These are phyloP conservation scores for Adansonia grandidieri DNA, from an alignment of 441 rosid genomes.

Conservation along the genomic window DNA sequence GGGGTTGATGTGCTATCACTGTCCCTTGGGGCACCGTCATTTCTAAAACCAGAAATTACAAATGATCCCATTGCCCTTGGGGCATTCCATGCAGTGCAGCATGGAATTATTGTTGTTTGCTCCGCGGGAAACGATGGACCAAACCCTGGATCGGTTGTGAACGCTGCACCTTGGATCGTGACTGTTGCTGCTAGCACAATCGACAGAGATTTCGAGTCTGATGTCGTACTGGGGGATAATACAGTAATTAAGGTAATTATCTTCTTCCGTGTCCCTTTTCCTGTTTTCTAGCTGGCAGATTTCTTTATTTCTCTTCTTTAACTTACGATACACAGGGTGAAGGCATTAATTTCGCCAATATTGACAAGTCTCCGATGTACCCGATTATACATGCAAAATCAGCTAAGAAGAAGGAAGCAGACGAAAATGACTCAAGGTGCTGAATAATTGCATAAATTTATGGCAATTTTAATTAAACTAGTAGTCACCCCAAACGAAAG, in stretches of 20 bases:
- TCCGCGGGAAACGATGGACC: constrained; percentile 89
- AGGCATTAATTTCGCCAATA: constrained; percentile 63
- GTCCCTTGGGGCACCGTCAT: constrained; percentile 56
- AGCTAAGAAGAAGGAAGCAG: constrained; percentile 44
- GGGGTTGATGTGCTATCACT: constrained; percentile 66
- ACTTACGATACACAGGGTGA: constrained; percentile 52
- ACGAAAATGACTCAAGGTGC: constrained; percentile 58
- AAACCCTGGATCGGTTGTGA: constrained; percentile 47
- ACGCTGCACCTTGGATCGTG: constrained; percentile 78
- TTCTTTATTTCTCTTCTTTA: not conserved
- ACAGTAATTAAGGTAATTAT: constrained; percentile 59
- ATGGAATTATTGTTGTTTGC: constrained; percentile 73
- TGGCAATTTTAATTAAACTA: not conserved
- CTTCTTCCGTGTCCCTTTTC: not conserved
- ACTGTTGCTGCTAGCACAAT: constrained; percentile 85
- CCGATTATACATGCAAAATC: constrained; percentile 59
- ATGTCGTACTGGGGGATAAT: constrained; percentile 62
- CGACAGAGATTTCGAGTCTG: constrained; percentile 74
- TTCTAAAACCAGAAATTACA: constrained; percentile 34
- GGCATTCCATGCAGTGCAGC: constrained; percentile 74
- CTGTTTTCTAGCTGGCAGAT: not conserved
- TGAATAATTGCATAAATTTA: not conserved
- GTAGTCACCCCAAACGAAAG: not conserved
- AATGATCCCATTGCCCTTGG: constrained; percentile 76
- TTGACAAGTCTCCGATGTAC: constrained; percentile 49